Base-by-base conservation (phyloP, 441 rosid species). In the Erodium trifolium region DNA sequence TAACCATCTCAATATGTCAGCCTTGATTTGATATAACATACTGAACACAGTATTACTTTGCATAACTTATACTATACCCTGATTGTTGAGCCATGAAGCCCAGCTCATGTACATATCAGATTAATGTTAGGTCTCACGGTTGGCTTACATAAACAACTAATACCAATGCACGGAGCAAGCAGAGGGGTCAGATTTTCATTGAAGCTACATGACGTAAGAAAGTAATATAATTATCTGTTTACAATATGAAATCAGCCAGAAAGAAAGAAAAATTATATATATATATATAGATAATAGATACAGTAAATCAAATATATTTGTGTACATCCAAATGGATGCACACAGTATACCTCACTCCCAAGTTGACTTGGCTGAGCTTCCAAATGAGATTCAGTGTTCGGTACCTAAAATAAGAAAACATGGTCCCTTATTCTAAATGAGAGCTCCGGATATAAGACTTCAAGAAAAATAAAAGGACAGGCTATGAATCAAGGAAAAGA, bases 261-360 rank as follows among this genome's bases (percentile, higher is more conserved):
- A 29, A 29, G 66, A 34, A 12, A 63, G n/a, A n/a, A n/a, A n/a
- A n/a, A n/a, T n/a, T n/a, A n/a, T n/a, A n/a, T n/a, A n/a, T n/a
- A 13, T 27, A 63, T 63, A n/a, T 14, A 29, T 31, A 27, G 66
- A 29, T 27, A 63, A n/a, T 16, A 55, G 62, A 55, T 55, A 17
- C 23, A 16, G 17, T 63, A 5, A 31, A 13, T 31, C 39, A 63
- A 63, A 12, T 41, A 43, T 31, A 66, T n/a, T n/a, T n/a, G n/a
- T n/a, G n/a, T n/a, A n/a, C n/a, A n/a, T 43, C 27, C 18, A 43
- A 41, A 4, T 19, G 16, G 68, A 65, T 65, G 68, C 14, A 43
- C 29, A 18, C 29, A 35, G 35, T 17, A 72, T 82, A 92, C 96
- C 95, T 77, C 82, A 73, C 71, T 68, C 71, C 74, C 77, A 49